Percentiles rank a stretch among this genome's conserved stretches.
Evolutionary conservation across 2,329 filamentous ascomycete species (phyloP).

Genomic region (Torrubiella hemipterigena): DNA sequence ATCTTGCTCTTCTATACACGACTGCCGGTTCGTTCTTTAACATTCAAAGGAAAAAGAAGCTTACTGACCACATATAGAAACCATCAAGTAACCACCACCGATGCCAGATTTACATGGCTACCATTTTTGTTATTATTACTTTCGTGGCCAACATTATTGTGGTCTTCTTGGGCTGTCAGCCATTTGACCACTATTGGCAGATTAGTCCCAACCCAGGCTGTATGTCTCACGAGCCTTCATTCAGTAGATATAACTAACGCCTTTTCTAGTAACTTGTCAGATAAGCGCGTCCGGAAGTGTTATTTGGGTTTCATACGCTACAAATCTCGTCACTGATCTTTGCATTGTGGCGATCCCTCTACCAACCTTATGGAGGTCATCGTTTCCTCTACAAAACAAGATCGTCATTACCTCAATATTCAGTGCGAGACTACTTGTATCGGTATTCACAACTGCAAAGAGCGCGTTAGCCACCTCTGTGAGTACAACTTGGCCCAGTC

Average conservation of each 20-base stretch:
- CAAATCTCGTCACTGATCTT: constrained; percentile 44
- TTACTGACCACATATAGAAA: too few species aligned
- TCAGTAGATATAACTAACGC: constrained; percentile 2
- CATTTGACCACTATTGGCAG: constrained; percentile 44
- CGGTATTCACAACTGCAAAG: constrained; percentile 23
- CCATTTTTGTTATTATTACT: constrained; percentile 32
- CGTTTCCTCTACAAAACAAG: constrained; percentile 22
- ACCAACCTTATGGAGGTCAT: constrained; percentile 33
- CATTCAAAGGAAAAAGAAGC: too few species aligned
- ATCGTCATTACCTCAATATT: constrained; percentile 22
- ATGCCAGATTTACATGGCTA: constrained; percentile 40
- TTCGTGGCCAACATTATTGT: constrained; percentile 36
- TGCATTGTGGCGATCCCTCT: constrained; percentile 47
- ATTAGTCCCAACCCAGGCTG: constrained; percentile 45
- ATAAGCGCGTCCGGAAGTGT: constrained; percentile 37
- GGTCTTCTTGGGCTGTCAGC: constrained; percentile 39
- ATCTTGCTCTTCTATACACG: constrained; percentile 45
- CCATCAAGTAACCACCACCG: too few species aligned
- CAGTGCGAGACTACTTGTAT: constrained; percentile 25
- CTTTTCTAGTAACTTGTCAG: constrained; percentile 28
- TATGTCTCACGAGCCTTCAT: constrained; percentile 16
- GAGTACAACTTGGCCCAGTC: constrained; percentile 7
- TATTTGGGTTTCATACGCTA: constrained; percentile 36
- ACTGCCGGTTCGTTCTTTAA: constrained; percentile 25
- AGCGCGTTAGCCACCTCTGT: constrained; percentile 23